These are phyloP conservation scores for Eucalyptus curtisii DNA, from an alignment of 345 rosid species.

Conservation along the genomic window DNA sequence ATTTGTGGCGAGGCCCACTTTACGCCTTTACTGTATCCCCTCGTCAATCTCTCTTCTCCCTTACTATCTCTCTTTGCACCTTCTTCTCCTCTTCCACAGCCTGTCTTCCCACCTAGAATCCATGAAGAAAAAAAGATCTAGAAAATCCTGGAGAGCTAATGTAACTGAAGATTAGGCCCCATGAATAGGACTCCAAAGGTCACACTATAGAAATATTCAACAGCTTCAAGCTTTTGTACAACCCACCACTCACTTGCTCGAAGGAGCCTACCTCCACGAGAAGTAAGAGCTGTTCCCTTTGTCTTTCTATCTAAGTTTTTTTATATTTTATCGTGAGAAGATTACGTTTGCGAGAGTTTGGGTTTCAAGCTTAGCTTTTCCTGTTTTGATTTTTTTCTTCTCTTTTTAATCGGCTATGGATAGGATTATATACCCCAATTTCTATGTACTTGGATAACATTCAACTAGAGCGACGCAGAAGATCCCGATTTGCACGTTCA, in stretches of 20 bases:
- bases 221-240: too few relatives aligned
- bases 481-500: too few relatives aligned
- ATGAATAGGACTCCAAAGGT: neutral
- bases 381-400: too few relatives aligned
- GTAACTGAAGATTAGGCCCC: too few relatives aligned
- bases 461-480: neutral
- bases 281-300: neutral
- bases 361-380: too few relatives aligned
- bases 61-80: neutral
- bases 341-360: too few relatives aligned
- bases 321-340: too few relatives aligned
- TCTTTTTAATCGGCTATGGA: too few relatives aligned
- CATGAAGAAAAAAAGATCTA: too few relatives aligned
- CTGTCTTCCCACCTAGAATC: neutral
- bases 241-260: neutral
- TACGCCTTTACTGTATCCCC: neutral
- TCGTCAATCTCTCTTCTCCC: neutral
- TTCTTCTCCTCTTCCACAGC: neutral
- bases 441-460: neutral
- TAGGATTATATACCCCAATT: neutral
- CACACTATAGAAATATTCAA: too few relatives aligned
- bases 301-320: too few relatives aligned
- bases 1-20: neutral
- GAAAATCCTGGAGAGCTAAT: too few relatives aligned
- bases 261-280: neutral